Percentiles rank a stretch among this genome's conserved stretches.
These are phyloP conservation scores for Tylopilus cervinicoccineus DNA, from an alignment of 768 basidiomycete species.

Conservation along the genomic window DNA sequence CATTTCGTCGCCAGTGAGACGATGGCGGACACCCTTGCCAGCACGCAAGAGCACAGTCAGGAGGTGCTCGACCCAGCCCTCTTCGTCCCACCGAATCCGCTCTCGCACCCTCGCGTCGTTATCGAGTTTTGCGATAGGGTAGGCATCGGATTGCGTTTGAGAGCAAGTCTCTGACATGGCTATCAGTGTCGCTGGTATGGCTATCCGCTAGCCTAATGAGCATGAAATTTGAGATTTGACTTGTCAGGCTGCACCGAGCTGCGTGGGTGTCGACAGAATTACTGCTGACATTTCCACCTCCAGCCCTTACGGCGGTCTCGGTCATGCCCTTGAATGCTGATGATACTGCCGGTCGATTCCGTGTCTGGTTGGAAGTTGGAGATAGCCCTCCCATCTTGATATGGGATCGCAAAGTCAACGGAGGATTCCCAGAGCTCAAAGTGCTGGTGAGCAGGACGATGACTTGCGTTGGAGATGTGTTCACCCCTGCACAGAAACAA, in stretches of 20 bases:
- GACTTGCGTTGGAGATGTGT: constrained; percentile 2
- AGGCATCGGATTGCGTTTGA: constrained; percentile 24
- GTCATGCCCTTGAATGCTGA: constrained; percentile 72
- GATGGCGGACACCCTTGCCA: constrained; percentile 24
- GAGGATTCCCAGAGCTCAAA: constrained; percentile 91
- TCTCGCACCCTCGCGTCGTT: constrained; percentile 53
- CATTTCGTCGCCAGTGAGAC: not conserved
- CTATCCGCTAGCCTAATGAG: not conserved
- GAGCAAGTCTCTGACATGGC: constrained; percentile 2
- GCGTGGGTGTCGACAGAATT: constrained; percentile 94
- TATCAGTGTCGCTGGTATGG: constrained; percentile 76
- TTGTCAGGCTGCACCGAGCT: constrained; percentile 80
- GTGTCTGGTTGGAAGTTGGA: constrained; percentile 71
- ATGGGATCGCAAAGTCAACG: constrained; percentile 91
- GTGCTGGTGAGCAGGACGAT: constrained; percentile 51
- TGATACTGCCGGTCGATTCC: constrained; percentile 86
- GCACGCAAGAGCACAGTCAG: constrained; percentile 15
- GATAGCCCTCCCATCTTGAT: constrained; percentile 43
- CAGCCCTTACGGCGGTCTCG: constrained; percentile 59
- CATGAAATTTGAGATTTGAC: not conserved
- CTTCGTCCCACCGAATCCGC: constrained; percentile 52
- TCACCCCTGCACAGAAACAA: constrained; percentile 62
- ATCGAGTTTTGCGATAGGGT: constrained; percentile 95
- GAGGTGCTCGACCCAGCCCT: constrained; percentile 42
- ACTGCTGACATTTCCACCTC: constrained; percentile 86